Conservation (phyloP, 495 filamentous ascomycete genomes). For the Xylaria nigripes region DNA sequence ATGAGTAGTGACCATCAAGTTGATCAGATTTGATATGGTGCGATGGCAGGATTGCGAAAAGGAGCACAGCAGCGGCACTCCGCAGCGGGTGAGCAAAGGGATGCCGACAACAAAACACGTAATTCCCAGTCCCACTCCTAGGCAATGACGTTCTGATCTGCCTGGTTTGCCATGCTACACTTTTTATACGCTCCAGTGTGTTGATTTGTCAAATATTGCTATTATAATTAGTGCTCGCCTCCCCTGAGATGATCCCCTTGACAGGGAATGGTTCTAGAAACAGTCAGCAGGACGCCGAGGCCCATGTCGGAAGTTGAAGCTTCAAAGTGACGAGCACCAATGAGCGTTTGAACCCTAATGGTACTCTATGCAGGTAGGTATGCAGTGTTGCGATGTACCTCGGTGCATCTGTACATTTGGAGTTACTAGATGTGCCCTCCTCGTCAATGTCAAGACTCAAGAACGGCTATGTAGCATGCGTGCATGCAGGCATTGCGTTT, state of each 20-base stretch:
- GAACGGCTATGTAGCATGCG: neutral
- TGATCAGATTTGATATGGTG: neutral
- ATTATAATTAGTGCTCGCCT: conserved; percentile 9
- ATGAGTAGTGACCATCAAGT: neutral
- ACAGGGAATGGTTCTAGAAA: conserved; percentile 7
- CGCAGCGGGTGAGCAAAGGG: neutral
- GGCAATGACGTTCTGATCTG: neutral
- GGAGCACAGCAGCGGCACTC: neutral
- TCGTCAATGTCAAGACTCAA: neutral
- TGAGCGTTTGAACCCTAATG: neutral
- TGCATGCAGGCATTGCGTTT: no score
- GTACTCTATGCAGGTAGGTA: neutral
- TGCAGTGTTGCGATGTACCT: no score
- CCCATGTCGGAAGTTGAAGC: conserved; percentile 1
- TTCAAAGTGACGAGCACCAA: neutral
- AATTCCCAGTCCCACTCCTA: conserved; percentile 2
- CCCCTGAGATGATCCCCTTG: conserved; percentile 7
- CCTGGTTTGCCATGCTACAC: neutral
- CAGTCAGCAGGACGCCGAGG: conserved; percentile 11
- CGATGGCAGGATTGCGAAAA: neutral
- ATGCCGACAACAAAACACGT: neutral
- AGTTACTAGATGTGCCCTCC: no score
- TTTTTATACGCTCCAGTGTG: neutral
- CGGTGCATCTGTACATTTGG: no score
- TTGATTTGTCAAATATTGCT: conserved; percentile 13